These are phyloP conservation scores for Lentinula detonsa DNA, from an alignment of 768 basidiomycete species.

Conservation along the genomic window DNA sequence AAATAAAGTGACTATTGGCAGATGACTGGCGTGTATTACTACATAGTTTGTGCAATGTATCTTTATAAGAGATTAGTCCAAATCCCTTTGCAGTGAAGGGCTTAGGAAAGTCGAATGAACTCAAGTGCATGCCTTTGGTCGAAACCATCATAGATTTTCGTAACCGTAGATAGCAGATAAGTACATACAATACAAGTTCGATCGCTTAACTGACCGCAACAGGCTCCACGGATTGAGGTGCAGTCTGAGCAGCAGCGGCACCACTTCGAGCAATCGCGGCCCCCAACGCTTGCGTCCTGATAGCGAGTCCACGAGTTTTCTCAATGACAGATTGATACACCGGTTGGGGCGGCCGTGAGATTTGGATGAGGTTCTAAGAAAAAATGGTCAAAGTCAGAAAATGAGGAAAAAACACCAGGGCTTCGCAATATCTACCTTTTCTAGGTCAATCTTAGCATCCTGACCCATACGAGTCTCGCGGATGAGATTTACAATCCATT, in stretches of 20 bases:
- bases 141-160: too few species aligned
- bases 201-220: slow-evolving; percentile 17
- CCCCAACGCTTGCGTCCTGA: slow-evolving; percentile 87
- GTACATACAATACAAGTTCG: neutral
- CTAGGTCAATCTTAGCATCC: slow-evolving; percentile 96
- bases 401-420: neutral
- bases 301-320: slow-evolving; percentile 86
- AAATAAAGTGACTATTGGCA: neutral
- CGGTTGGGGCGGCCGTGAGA: slow-evolving; percentile 82
- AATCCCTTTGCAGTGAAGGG: too few species aligned
- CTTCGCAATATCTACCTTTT: slow-evolving; percentile 52
- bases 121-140: too few species aligned
- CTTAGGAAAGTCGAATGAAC: too few species aligned
- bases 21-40: neutral
- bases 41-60: too few species aligned
- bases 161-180: neutral
- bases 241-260: slow-evolving; percentile 1
- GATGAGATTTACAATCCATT: slow-evolving; percentile 99
- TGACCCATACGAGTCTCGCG: slow-evolving; percentile 95
- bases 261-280: slow-evolving; percentile 50
- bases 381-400: neutral
- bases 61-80: too few species aligned
- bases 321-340: slow-evolving; percentile 94
- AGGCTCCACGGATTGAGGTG: neutral
- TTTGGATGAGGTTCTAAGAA: slow-evolving; percentile 88